These are phyloP conservation scores for Chrysosporium queenslandicum DNA, from an alignment of 2,329 filamentous ascomycete genomes.

Conservation along the genomic window DNA sequence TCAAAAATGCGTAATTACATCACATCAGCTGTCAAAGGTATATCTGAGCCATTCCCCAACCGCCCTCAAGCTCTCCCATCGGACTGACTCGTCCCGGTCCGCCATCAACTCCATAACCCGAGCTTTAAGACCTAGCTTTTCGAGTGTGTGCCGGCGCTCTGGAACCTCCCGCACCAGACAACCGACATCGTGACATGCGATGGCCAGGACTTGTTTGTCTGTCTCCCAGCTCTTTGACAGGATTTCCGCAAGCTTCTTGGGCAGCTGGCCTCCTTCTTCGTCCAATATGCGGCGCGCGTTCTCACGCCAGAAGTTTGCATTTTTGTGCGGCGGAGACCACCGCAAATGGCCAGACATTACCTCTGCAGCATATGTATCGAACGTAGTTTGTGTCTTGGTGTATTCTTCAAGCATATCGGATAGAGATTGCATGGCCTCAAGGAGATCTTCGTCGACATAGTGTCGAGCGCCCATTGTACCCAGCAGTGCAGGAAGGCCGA, in stretches of 20 bases:
- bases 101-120: conserved; percentile 91
- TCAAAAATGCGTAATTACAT: neutral
- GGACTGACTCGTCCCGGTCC: conserved; percentile 74
- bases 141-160: conserved; percentile 67
- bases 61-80: conserved; percentile 85
- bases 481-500: conserved; percentile 60
- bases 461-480: conserved; percentile 47
- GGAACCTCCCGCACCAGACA: conserved; percentile 79
- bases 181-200: conserved; percentile 89
- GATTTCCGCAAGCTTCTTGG: conserved; percentile 75
- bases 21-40: conserved; percentile 45
- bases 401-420: conserved; percentile 75
- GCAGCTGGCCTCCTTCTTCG: conserved; percentile 65
- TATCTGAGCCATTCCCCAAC: conserved; percentile 69
- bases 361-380: conserved; percentile 66
- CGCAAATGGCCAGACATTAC: conserved; percentile 76
- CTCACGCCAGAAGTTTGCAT: conserved; percentile 79
- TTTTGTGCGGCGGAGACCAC: conserved; percentile 87
- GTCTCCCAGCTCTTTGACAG: conserved; percentile 74
- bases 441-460: conserved; percentile 40
- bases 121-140: conserved; percentile 74
- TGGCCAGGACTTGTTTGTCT: conserved; percentile 75
- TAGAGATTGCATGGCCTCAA: conserved; percentile 41
- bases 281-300: conserved; percentile 83
- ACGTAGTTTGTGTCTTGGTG: conserved; percentile 57